A percentile compares a stretch with the other conserved stretches of the same genome.
phyloP scores from a whole-genome alignment of 2,329 filamentous ascomycete genomes.

The Aspergillus sp. region DNA sequence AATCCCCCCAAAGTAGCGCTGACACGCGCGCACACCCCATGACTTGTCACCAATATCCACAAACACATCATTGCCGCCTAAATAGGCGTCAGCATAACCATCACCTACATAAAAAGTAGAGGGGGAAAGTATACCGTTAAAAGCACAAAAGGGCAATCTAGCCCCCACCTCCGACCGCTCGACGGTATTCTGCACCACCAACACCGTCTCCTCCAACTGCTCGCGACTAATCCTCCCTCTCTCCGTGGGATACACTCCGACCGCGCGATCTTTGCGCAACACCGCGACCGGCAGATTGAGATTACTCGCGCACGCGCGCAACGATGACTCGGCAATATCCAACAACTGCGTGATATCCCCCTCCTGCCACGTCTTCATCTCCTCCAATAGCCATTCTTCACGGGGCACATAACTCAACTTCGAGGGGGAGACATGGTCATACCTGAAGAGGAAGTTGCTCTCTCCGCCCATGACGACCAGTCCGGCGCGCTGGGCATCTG shows the following conservation, averaged over 20 bases:
- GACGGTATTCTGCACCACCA: conserved; percentile 89
- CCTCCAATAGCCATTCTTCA: conserved; percentile 61
- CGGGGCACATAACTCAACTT: conserved; percentile 66
- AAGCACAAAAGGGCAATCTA: conserved; percentile 86
- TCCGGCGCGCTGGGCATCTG: conserved; percentile 69
- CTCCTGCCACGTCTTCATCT: conserved; percentile 55
- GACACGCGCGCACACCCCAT: conserved; percentile 90
- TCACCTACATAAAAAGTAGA: background rate
- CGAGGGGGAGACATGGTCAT: conserved; percentile 63
- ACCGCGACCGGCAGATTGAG: conserved; percentile 78
- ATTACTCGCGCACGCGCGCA: conserved; percentile 77
- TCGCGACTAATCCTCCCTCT: conserved; percentile 76
- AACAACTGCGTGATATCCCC: conserved; percentile 76
- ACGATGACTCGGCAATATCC: conserved; percentile 81
- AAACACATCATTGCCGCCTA: conserved; percentile 89
- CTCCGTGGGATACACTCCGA: conserved; percentile 70
- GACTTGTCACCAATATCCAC: conserved; percentile 98
- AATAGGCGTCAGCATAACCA: background rate
- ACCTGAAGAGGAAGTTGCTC: conserved; percentile 91
- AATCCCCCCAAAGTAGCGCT: conserved; percentile 82
- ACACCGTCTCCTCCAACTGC: conserved; percentile 90
- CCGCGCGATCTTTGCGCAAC: conserved; percentile 84
- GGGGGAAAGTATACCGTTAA: conserved; percentile 65
- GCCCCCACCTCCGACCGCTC: conserved; percentile 73
- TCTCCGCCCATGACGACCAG: conserved; percentile 94